Evolutionary conservation across 228 moss, liverwort and hornwort species (phyloP), one percentile per base, ranked within the genome.

Genomic region (Sphagnum magellanicum): DNA sequence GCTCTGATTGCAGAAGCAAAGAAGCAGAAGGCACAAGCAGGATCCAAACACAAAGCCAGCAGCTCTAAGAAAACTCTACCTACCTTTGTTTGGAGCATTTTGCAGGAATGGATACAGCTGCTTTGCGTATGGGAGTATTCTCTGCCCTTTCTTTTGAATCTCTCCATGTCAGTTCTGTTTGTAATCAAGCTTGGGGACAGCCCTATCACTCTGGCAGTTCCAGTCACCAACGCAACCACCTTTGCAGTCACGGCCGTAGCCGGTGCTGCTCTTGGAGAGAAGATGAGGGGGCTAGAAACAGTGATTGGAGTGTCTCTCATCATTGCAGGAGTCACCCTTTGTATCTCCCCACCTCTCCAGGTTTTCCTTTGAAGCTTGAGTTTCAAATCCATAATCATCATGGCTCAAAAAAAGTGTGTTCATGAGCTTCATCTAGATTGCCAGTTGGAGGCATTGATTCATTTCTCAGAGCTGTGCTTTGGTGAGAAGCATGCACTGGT

Each of bases 201-300:
- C 68, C 92, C 96, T 4, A 84, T 96, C 63, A 91, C 88, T 17
- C 75, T 92, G 63, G 96, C 91, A 0, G 96, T 96, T 68, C 96
- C 92, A 10, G 92, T 96, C 59, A 96, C 96, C 6, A 92, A 96
- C 47, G 96, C 91, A 61, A 88, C 86, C 64, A 96, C 92, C n/a
- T 96, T 96, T 63, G 92, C 89, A 3, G 77, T 84, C 48, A 96
- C 92, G 46, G 88, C 91, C 49, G 68, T 91, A 52, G 84, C 88
- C 6, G 92, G 92, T 50, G 88, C 89, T 17, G 83, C 79, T 1
- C 88, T 96, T 4, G 92, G 96, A 69, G 91, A 92, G 79, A 79
- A 74, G 65, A 77, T 81, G 69, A 71, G 86, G 17, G 74, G 81
- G 0, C 4, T 77, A 15, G 80, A 81, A 68, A 82, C 86, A 47